Percentiles rank a stretch among this genome's conserved stretches.
phyloP scores from a whole-genome alignment of 441 rosid genomes.

The Pelargonium myrrhifolium region DNA sequence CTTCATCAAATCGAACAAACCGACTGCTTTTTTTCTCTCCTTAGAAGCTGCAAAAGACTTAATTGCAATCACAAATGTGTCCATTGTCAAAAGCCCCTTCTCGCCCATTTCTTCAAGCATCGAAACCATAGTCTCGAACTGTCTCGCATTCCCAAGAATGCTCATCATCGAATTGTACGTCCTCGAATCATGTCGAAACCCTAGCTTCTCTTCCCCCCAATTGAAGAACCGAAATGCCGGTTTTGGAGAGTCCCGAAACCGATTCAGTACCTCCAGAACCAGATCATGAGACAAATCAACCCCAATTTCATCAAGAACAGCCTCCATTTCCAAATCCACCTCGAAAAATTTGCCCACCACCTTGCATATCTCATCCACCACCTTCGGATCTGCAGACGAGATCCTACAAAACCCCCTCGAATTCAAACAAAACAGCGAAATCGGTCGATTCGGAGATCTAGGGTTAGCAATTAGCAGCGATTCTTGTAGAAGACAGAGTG shows the following conservation, averaged over 20 bases:
- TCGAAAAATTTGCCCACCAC: slow-evolving; percentile 75
- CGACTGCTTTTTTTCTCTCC: slow-evolving; percentile 88
- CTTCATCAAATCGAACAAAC: slow-evolving; percentile 84
- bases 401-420: slow-evolving; percentile 30
- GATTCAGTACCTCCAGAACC: slow-evolving; percentile 47
- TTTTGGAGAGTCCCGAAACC: slow-evolving; percentile 67
- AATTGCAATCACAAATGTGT: slow-evolving; percentile 59
- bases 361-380: slow-evolving; percentile 67
- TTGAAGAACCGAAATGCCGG: slow-evolving; percentile 75
- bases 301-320: slow-evolving; percentile 66
- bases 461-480: slow-evolving; percentile 27
- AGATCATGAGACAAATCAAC: slow-evolving; percentile 47
- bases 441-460: background rate
- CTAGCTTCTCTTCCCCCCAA: slow-evolving; percentile 65
- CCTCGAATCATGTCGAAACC: slow-evolving; percentile 57
- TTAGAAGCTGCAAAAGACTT: slow-evolving; percentile 77
- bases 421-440: slow-evolving; percentile 18
- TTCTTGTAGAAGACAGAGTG: slow-evolving; percentile 42
- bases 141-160: slow-evolving; percentile 66
- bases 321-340: slow-evolving; percentile 79
- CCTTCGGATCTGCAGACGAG: slow-evolving; percentile 32
- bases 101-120: slow-evolving; percentile 83
- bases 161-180: slow-evolving; percentile 67
- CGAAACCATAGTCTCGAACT: slow-evolving; percentile 77
- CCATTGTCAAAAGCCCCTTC: slow-evolving; percentile 52